These are phyloP conservation scores for Syzygium malaccense DNA, from an alignment of 441 rosid genomes.

Conservation along the genomic window DNA sequence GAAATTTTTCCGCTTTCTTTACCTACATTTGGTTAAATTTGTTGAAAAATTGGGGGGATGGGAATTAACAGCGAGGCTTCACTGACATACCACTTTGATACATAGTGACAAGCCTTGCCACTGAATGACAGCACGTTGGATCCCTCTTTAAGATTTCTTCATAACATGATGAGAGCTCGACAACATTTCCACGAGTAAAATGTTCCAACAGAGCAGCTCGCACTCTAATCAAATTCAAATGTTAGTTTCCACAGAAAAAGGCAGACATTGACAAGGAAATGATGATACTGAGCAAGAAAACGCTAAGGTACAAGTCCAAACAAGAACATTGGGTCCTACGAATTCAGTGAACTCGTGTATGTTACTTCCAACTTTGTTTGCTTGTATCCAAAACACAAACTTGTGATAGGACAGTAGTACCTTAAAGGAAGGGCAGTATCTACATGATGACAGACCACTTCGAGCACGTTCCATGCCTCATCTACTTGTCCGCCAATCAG, in stretches of 20 bases:
- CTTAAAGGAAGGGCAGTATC: constrained; percentile 43
- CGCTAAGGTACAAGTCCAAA: neutral
- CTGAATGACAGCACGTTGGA: constrained; percentile 45
- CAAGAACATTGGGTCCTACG: neutral
- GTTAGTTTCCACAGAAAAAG: neutral
- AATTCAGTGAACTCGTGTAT: neutral
- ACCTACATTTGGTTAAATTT: neutral
- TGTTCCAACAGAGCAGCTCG: constrained; percentile 49
- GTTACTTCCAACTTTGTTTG: neutral
- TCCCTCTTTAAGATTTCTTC: constrained; percentile 70
- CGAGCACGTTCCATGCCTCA: constrained; percentile 52
- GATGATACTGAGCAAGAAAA: neutral
- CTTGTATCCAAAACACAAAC: neutral
- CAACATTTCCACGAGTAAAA: constrained; percentile 29
- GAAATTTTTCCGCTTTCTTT: neutral
- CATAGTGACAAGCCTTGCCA: constrained; percentile 56
- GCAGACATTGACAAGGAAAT: neutral
- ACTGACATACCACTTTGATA: constrained; percentile 40
- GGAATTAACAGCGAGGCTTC: neutral
- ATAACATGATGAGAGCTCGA: constrained; percentile 34
- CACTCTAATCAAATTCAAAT: constrained; percentile 37
- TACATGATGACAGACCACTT: constrained; percentile 37
- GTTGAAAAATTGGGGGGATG: neutral
- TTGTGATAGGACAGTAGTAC: constrained; percentile 21
- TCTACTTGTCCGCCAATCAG: constrained; percentile 52